Conservation (phyloP, 2,329 filamentous ascomycete genomes). For the Alternaria angustiovoidea region DNA sequence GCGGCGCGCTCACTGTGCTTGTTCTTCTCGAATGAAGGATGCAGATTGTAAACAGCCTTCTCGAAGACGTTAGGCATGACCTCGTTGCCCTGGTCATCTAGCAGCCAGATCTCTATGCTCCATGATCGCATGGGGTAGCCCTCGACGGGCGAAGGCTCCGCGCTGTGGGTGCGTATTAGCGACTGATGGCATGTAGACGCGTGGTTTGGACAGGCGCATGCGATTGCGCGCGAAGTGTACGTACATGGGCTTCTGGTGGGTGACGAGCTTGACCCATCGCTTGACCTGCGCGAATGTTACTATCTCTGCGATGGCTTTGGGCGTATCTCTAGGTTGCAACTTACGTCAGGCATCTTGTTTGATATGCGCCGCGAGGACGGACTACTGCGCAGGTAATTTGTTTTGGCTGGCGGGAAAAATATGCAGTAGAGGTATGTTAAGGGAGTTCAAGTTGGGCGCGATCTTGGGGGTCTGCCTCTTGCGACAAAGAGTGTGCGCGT, state of each 20-base stretch:
- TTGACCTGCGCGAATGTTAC: conserved; percentile 65
- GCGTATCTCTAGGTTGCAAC: conserved; percentile 24
- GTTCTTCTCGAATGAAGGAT: conserved; percentile 90
- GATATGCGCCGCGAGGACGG: conserved; percentile 13
- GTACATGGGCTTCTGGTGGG: conserved; percentile 88
- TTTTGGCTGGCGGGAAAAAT: background rate
- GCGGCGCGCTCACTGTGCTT: conserved; percentile 71
- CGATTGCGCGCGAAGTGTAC: conserved; percentile 49
- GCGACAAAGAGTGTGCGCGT: conserved; percentile 23
- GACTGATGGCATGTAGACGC: conserved; percentile 18
- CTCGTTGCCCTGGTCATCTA: conserved; percentile 87
- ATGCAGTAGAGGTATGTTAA: background rate
- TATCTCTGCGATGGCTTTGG: background rate
- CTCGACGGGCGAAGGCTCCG: conserved; percentile 81
- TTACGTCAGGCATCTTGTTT: conserved; percentile 57
- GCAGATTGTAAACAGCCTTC: conserved; percentile 90
- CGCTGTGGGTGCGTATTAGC: conserved; percentile 58
- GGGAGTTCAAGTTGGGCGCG: conserved; percentile 1
- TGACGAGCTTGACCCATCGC: conserved; percentile 90
- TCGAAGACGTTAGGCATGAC: conserved; percentile 85
- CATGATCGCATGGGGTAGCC: conserved; percentile 93
- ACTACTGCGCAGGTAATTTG: background rate
- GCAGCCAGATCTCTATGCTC: conserved; percentile 83
- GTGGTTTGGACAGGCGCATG: conserved; percentile 19
- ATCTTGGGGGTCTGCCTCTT: conserved; percentile 3